Conservation (phyloP, 257 asterid species). For the Dorcoceras hygrometricum region DNA sequence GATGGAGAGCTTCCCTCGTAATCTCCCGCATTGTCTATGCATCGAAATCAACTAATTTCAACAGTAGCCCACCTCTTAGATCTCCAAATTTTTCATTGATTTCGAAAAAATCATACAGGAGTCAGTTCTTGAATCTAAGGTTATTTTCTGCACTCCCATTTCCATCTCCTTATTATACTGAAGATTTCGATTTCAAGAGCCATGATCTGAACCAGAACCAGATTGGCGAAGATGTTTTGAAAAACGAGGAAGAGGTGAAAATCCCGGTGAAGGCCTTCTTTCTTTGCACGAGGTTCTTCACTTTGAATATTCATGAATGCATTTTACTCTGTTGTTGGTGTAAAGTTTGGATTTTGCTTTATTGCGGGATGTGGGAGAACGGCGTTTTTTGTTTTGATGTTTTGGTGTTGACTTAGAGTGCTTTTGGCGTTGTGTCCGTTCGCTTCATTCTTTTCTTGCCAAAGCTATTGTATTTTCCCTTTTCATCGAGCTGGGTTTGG, state of each 20-base stretch:
- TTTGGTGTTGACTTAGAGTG: constrained; percentile 5
- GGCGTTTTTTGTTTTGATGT: not conserved
- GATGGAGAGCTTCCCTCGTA: constrained; percentile 70
- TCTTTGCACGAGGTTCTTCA: constrained; percentile 76
- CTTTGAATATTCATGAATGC: not conserved
- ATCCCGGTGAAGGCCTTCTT: constrained; percentile 80
- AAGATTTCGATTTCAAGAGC: constrained; percentile 49
- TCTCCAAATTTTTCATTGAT: constrained; percentile 20
- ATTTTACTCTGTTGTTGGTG: not conserved
- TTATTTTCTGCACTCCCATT: constrained; percentile 68
- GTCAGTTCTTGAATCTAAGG: constrained; percentile 40
- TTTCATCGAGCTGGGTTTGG: too few relatives aligned
- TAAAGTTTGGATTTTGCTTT: constrained; percentile 1
- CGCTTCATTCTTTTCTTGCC: not conserved
- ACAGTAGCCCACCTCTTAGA: constrained; percentile 28
- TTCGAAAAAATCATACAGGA: constrained; percentile 34
- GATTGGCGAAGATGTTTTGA: constrained; percentile 31
- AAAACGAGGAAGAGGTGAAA: constrained; percentile 54
- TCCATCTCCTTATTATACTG: constrained; percentile 39
- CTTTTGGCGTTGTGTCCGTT: not conserved
- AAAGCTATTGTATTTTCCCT: not conserved
- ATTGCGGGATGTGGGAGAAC: not conserved
- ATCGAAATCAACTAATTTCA: constrained; percentile 30
- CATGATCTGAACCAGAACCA: constrained; percentile 33
- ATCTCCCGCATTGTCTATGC: constrained; percentile 41